phyloP scores from a whole-genome alignment of 495 filamentous ascomycete species.

The Cenococcum geophilum region DNA sequence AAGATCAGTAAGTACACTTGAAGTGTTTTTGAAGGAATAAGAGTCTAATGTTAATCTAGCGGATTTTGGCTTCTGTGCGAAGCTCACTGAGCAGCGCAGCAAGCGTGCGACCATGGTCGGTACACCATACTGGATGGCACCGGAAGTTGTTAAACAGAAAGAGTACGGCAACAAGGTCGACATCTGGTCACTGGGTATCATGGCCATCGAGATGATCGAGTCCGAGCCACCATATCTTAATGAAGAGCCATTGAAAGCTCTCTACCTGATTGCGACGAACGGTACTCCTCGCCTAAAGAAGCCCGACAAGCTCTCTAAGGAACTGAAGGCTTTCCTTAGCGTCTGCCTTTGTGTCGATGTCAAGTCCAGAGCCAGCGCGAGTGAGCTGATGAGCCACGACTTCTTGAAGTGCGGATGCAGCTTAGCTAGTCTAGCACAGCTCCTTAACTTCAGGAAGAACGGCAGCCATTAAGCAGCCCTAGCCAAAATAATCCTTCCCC shows the following conservation, averaged over 20 bases:
- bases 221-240: conserved; percentile 96
- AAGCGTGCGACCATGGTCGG: conserved; percentile 99
- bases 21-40: background rate
- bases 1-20: conserved; percentile 76
- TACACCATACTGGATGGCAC: conserved; percentile 99
- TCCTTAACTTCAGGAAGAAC: conserved; percentile 68
- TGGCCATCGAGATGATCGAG: conserved; percentile 99
- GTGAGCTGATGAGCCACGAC: conserved; percentile 75
- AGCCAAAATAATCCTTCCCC: background rate
- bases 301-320: conserved; percentile 91
- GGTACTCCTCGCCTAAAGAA: conserved; percentile 96
- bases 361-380: conserved; percentile 83
- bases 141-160: conserved; percentile 98
- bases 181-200: conserved; percentile 98
- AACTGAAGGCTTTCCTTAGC: conserved; percentile 90
- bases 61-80: conserved; percentile 98
- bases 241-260: conserved; percentile 92
- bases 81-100: conserved; percentile 91
- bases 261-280: conserved; percentile 96
- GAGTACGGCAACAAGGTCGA: conserved; percentile 98
- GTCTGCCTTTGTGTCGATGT: conserved; percentile 96
- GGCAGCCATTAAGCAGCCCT: conserved; percentile 28
- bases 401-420: conserved; percentile 76
- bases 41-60: conserved; percentile 51
- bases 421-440: conserved; percentile 70